These are phyloP conservation scores for Apiospora sp. DNA, from an alignment of 2,329 filamentous ascomycete genomes.

Conservation along the genomic window DNA sequence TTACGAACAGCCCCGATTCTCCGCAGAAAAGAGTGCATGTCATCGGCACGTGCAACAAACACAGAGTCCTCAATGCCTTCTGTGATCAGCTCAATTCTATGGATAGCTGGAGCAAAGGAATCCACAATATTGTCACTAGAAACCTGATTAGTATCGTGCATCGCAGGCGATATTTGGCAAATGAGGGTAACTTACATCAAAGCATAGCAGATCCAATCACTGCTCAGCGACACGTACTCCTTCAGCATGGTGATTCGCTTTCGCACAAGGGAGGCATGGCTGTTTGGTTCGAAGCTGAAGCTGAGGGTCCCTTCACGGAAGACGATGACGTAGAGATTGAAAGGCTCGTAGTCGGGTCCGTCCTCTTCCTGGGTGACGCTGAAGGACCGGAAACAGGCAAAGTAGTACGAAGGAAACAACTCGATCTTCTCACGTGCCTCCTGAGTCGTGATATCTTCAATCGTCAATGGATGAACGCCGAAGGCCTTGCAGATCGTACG, in stretches of 20 bases:
- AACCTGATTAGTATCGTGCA: conserved; percentile 35
- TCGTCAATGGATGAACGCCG: conserved; percentile 92
- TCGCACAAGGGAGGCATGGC: conserved; percentile 87
- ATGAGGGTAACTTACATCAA: conserved; percentile 73
- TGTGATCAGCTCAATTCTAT: conserved; percentile 84
- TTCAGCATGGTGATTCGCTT: conserved; percentile 91
- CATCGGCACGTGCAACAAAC: conserved; percentile 88
- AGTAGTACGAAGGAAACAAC: conserved; percentile 96
- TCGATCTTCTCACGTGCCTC: conserved; percentile 99
- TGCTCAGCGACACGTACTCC: conserved; percentile 92
- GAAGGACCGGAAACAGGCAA: conserved; percentile 96
- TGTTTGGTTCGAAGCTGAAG: conserved; percentile 90
- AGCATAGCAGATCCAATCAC: conserved; percentile 99
- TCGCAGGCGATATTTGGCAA: not conserved
- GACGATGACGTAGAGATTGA: conserved; percentile 96
- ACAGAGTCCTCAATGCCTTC: conserved; percentile 96
- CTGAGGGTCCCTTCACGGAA: conserved; percentile 95
- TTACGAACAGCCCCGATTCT: conserved; percentile 91
- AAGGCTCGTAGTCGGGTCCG: conserved; percentile 86
- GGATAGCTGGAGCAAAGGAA: conserved; percentile 89
- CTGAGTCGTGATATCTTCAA: conserved; percentile 94
- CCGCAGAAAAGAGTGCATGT: conserved; percentile 86
- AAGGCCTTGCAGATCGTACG: conserved; percentile 91
- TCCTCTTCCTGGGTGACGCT: conserved; percentile 78
- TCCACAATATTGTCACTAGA: conserved; percentile 93